Conservation (phyloP, 805 yeast species). For the Candida nonsorbophila region DNA sequence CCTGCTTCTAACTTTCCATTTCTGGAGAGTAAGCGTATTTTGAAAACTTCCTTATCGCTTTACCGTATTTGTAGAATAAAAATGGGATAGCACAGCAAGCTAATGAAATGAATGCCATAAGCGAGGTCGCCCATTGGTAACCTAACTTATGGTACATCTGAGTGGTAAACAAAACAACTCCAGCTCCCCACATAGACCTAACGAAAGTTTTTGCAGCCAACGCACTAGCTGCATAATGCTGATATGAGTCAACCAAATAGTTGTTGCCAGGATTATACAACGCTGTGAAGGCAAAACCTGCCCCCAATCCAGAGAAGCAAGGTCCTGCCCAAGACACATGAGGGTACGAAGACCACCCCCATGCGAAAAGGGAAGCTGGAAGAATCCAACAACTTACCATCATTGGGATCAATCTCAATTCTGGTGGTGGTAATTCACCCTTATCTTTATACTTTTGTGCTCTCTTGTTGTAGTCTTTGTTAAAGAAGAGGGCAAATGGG, state of each 20-base stretch:
- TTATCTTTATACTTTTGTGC: slow-evolving; percentile 24
- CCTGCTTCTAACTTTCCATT: neutral
- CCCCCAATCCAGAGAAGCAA: slow-evolving; percentile 24
- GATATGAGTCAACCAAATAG: slow-evolving; percentile 29
- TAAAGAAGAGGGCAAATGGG: slow-evolving; percentile 20
- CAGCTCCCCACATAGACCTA: slow-evolving; percentile 33
- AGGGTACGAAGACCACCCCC: slow-evolving; percentile 28
- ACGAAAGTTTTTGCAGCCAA: slow-evolving; percentile 31
- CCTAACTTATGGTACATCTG: slow-evolving; percentile 53
- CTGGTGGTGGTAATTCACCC: slow-evolving; percentile 29
- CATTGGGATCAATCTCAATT: slow-evolving; percentile 27
- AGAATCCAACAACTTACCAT: slow-evolving; percentile 27
- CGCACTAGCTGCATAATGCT: slow-evolving; percentile 28
- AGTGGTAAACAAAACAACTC: slow-evolving; percentile 58
- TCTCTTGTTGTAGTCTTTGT: slow-evolving; percentile 23
- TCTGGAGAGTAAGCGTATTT: slow-evolving; percentile 57
- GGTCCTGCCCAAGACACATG: slow-evolving; percentile 29
- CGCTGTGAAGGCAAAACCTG: slow-evolving; percentile 24
- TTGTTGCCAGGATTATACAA: slow-evolving; percentile 31
- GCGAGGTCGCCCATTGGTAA: slow-evolving; percentile 44
- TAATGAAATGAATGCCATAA: slow-evolving; percentile 45
- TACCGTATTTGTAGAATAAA: slow-evolving; percentile 37
- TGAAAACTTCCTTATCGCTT: slow-evolving; percentile 39
- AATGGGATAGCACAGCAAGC: slow-evolving; percentile 47
- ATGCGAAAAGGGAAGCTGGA: slow-evolving; percentile 24